Percentiles rank a stretch among this genome's conserved stretches.
Conservation (phyloP, 1,284 basidiomycete genomes). For the Xerocomus amazonicus region DNA sequence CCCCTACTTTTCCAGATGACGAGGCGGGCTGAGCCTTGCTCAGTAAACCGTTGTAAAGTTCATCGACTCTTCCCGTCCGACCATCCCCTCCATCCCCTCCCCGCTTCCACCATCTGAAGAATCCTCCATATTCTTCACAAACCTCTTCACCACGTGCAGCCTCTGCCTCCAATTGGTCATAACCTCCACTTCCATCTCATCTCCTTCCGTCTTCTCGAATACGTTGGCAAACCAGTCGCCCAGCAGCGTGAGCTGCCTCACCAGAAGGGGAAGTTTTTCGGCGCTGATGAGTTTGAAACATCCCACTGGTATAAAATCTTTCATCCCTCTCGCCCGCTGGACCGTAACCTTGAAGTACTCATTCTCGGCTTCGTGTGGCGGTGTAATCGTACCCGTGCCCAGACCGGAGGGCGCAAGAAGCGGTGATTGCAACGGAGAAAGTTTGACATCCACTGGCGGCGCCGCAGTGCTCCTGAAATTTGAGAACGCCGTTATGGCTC, state of each 20-base stretch:
- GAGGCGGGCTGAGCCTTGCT: slow-evolving; percentile 1
- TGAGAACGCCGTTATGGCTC: slow-evolving; percentile 76
- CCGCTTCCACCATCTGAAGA: slow-evolving; percentile 4
- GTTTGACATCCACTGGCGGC: slow-evolving; percentile 12
- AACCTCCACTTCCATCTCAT: slow-evolving; percentile 71
- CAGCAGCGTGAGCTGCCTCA: slow-evolving; percentile 82
- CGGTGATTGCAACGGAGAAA: slow-evolving; percentile 24
- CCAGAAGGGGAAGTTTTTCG: slow-evolving; percentile 75
- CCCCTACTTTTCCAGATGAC: slow-evolving; percentile 2
- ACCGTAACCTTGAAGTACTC: slow-evolving; percentile 92
- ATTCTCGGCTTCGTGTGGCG: slow-evolving; percentile 59
- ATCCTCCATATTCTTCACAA: slow-evolving; percentile 38
- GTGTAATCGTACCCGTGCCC: slow-evolving; percentile 6
- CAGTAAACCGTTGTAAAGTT: slow-evolving; percentile 46
- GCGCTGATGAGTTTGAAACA: slow-evolving; percentile 91
- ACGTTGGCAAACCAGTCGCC: slow-evolving; percentile 87
- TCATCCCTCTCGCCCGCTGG: slow-evolving; percentile 83
- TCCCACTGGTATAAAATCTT: slow-evolving; percentile 87
- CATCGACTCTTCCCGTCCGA: slow-evolving; percentile 45
- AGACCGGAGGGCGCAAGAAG: slow-evolving; percentile 10
- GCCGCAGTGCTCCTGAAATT: slow-evolving; percentile 38
- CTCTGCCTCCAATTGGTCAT: slow-evolving; percentile 87
- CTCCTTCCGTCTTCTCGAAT: slow-evolving; percentile 70
- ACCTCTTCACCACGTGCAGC: slow-evolving; percentile 72
- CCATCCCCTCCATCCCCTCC: slow-evolving; percentile 38